Evolutionary conservation across 2,329 filamentous ascomycete genomes (phyloP), one percentile per base, ranked within the genome.

Genomic region (Pseudogymnoascus sp.): DNA sequence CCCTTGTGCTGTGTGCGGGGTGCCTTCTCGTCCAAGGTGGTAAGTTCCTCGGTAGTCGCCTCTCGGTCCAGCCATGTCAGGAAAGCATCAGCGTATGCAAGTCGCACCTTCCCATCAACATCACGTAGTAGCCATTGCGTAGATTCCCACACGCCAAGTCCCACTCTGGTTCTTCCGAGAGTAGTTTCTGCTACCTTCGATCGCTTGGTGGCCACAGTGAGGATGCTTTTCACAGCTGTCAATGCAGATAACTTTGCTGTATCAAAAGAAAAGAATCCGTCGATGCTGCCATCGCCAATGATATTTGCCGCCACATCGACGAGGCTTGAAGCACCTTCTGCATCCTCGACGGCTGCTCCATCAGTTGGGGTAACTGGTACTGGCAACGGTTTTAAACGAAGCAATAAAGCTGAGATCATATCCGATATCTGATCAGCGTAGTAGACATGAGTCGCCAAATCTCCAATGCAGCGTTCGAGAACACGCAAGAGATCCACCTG

Each of bases 351-450:
- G 3, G 79, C 80, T 33, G 78, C 76, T 4, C 77, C 77, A 41
- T 38, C 33, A 61, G 74, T 74, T 4, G 79, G 71, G 12, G 78
- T 72, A 14, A 77, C 76, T 2, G 80, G 77, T 39, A 74, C 71
- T 14, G 72, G 65, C 9, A 79, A 77, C 2, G 92, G 90, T 74
- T 90, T 94, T 30, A 97, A 80, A 19, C 91, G 87, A 30, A 84
- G 78, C 14, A 97, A 77, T 49, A 97, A 87, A 0, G 91, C 86
- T 19, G 86, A 83, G 60, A 97, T 86, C 91, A 97, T 97, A 74
- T 99, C 94, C 1, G 90, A 87, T 62, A 97, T 91, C 74, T 99
- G 94, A 69, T 97, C 93, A 1, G 90, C 90, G 73, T 99, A 99
- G 78, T 99, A 99, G 33, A 97, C 87, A 71, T 99, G 94, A 0